A percentile compares a stretch with the other conserved stretches of the same genome.
phyloP scores from a whole-genome alignment of 768 basidiomycete species.

The Pleurotus citrinopileatus region DNA sequence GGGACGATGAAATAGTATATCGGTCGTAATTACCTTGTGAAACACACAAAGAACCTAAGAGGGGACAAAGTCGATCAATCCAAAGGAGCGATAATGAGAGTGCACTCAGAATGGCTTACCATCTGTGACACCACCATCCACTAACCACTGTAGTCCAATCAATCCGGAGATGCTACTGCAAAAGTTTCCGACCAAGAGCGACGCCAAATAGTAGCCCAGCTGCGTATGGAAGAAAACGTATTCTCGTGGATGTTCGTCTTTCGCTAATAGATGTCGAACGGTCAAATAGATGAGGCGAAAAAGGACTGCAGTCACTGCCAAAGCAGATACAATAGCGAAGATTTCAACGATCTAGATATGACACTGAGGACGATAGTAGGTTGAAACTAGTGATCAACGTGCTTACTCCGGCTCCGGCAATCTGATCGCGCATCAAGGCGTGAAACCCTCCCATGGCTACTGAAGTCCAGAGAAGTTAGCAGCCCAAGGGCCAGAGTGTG shows the following conservation, averaged over 20 bases:
- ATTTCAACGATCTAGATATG: slow-evolving; percentile 39
- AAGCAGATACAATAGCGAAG: slow-evolving; percentile 52
- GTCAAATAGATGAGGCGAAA: slow-evolving; percentile 48
- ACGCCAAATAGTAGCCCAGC: slow-evolving; percentile 65
- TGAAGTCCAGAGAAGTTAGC: too few species aligned
- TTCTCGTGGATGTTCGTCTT: slow-evolving; percentile 31
- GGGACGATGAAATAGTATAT: not conserved
- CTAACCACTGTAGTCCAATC: slow-evolving; percentile 50
- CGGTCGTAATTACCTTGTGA: slow-evolving; percentile 48
- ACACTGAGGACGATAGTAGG: not conserved
- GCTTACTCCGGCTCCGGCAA: slow-evolving; percentile 10
- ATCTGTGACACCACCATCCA: slow-evolving; percentile 38
- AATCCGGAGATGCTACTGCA: slow-evolving; percentile 51
- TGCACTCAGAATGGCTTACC: slow-evolving; percentile 48
- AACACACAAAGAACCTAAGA: slow-evolving; percentile 46
- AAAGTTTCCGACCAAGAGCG: slow-evolving; percentile 58
- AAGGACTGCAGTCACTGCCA: slow-evolving; percentile 50
- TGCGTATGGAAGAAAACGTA: slow-evolving; percentile 70
- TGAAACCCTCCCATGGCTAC: slow-evolving; percentile 5
- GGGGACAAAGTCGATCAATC: slow-evolving; percentile 4
- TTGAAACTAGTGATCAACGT: too few species aligned
- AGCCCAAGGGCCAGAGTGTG: too few species aligned
- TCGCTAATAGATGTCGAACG: slow-evolving; percentile 28
- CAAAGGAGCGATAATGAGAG: not conserved
- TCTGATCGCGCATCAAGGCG: not conserved